Evolutionary conservation across 1,284 basidiomycete genomes (phyloP), one percentile per base, ranked within the genome.

Genomic region (Stereum hirsutum): DNA sequence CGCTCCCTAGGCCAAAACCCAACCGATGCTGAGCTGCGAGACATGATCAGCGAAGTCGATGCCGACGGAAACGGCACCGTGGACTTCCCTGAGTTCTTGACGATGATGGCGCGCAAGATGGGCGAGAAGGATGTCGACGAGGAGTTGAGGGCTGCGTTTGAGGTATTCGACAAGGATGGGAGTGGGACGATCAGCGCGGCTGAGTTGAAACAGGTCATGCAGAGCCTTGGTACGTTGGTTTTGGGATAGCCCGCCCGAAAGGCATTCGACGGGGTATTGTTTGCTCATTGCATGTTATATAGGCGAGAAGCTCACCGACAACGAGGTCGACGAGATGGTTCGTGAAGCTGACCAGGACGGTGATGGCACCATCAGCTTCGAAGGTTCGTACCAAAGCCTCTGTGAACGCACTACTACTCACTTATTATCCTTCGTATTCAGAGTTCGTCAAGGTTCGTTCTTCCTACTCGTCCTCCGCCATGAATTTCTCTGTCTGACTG

Each of bases 251-350:
- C n/a, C n/a, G n/a, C n/a, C n/a, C n/a, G n/a, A n/a, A n/a, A n/a
- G 3, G 11, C n/a, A 12, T 5, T 12, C 11, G 11, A 11, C 34
- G n/a, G 14, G 6, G 5, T 27, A 30, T 21, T 31, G 17, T 25
- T 30, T 7, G 5, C n/a, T n/a, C 12, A 10, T n/a, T 7, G 25
- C 6, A 15, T 28, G 26, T 46, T 46, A 21, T 52, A 35, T 58
- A 80, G 90, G 88, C 50, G 94, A 98, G 72, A 94, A 93, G 65
- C 72, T 98, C 45, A 81, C 90, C 14, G 92, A 97, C 57, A 78
- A 68, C 28, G 95, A 98, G 68, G 90, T 98, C 49, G 89, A 94
- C 54, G 92, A 96, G 70, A 98, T 99, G 95, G 98, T 99, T 62
- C 80, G 92, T 46, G 95, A 98, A 67, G 95, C 95, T 43, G 95